Conservation (phyloP, 2,329 filamentous ascomycete genomes). For the Botrytis hyacinthi region DNA sequence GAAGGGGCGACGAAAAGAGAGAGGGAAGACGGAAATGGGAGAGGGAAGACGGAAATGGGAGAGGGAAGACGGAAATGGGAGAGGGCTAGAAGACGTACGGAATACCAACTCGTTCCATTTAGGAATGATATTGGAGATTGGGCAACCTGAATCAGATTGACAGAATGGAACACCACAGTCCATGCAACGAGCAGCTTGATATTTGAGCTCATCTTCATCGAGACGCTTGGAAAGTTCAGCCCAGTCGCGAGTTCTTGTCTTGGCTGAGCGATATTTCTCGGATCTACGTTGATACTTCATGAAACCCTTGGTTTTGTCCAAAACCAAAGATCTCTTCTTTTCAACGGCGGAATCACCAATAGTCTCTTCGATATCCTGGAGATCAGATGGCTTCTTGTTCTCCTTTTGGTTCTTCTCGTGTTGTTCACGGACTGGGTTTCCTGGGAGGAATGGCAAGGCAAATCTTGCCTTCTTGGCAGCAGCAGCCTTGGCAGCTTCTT, state of each 20-base stretch:
- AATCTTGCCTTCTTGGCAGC: conserved; percentile 83
- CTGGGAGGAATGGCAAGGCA: conserved; percentile 72
- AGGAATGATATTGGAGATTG: conserved; percentile 95
- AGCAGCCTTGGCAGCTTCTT: conserved; percentile 81
- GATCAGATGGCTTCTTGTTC: conserved; percentile 66
- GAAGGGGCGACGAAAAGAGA: background rate
- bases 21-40: too few species aligned
- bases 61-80: background rate
- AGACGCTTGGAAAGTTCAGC: conserved; percentile 83
- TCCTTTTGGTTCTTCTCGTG: conserved; percentile 55
- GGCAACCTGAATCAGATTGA: conserved; percentile 92
- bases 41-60: background rate
- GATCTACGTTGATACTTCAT: conserved; percentile 93
- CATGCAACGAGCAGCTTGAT: conserved; percentile 96
- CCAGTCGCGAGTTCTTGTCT: conserved; percentile 89
- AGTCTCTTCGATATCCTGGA: conserved; percentile 85
- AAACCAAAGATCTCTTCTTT: conserved; percentile 84
- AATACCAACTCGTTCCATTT: conserved; percentile 90
- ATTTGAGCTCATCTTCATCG: conserved; percentile 93
- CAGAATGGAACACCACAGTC: conserved; percentile 98
- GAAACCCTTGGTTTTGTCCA: conserved; percentile 97
- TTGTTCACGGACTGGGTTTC: conserved; percentile 54
- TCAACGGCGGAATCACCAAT: conserved; percentile 79
- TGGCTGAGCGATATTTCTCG: conserved; percentile 87
- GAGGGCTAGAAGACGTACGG: conserved; percentile 38